Evolutionary conservation across 768 basidiomycete genomes (phyloP).

Genomic region (Mycena galopus): DNA sequence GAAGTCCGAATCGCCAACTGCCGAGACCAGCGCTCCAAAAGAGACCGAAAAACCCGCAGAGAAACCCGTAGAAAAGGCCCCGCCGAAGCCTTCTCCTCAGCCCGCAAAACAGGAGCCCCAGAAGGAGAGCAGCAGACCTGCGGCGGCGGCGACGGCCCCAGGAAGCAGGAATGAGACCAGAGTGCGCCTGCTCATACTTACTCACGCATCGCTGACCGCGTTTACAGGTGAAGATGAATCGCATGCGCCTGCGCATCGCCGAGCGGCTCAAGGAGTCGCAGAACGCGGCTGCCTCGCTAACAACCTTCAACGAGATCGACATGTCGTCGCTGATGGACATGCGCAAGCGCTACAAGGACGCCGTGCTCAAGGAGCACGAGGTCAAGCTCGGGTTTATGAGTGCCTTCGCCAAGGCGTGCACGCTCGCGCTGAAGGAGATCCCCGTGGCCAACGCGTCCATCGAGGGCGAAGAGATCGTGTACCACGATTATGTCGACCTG

Average conservation of each 20-base stretch:
- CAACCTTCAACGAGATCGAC: constrained; percentile 99
- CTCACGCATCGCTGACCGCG: neutral
- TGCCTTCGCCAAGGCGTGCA: constrained; percentile 91
- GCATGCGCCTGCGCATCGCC: constrained; percentile 97
- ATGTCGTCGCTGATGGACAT: constrained; percentile 96
- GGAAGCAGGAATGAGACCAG: constrained; percentile 86
- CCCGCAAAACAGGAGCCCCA: constrained; percentile 37
- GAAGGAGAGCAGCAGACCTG: constrained; percentile 45
- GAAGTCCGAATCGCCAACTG: too few species aligned
- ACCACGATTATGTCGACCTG: constrained; percentile 92
- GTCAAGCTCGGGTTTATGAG: constrained; percentile 99
- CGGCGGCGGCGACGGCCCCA: constrained; percentile 45
- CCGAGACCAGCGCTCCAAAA: constrained; percentile 48
- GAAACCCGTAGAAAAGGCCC: constrained; percentile 51
- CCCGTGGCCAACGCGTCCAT: constrained; percentile 95
- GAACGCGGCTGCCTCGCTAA: constrained; percentile 95
- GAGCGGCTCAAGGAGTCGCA: constrained; percentile 99
- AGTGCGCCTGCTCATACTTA: constrained; percentile 55
- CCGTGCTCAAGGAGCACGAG: constrained; percentile 89
- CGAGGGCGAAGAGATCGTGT: constrained; percentile 94
- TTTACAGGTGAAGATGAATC: constrained; percentile 94
- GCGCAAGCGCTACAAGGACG: constrained; percentile 95
- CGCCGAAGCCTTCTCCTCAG: constrained; percentile 42
- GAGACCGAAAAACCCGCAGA: constrained; percentile 59
- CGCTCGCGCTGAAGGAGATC: constrained; percentile 90